A percentile compares a stretch with the other conserved stretches of the same genome.
Conservation (phyloP, 2,329 filamentous ascomycete species). For the Hymenoscyphus albidus region DNA sequence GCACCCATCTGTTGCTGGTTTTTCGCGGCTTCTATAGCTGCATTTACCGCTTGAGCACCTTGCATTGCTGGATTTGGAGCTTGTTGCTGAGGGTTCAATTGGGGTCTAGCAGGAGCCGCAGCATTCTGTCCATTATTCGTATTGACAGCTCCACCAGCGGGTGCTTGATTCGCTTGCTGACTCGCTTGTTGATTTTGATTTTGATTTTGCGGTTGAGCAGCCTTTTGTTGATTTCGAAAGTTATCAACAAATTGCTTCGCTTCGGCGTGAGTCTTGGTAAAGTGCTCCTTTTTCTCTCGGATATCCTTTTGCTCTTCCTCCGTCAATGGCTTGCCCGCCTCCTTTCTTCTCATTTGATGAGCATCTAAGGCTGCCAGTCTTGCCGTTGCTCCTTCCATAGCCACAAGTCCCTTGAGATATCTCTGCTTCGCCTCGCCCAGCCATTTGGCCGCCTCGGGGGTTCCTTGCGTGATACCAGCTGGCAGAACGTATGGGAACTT, state of each 20-base stretch:
- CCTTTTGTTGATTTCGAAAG: constrained; percentile 40
- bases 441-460: constrained; percentile 46
- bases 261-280: constrained; percentile 44
- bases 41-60: constrained; percentile 35
- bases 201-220: constrained; percentile 26
- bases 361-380: constrained; percentile 43
- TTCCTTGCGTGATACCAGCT: constrained; percentile 39
- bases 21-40: constrained; percentile 34
- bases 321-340: constrained; percentile 42
- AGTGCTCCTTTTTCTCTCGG: constrained; percentile 42
- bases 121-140: constrained; percentile 14
- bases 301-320: constrained; percentile 47
- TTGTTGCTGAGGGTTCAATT: constrained; percentile 30
- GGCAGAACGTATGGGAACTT: constrained; percentile 47
- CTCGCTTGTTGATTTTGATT: constrained; percentile 25
- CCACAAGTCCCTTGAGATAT: constrained; percentile 46
- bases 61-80: constrained; percentile 30
- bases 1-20: constrained; percentile 33
- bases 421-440: constrained; percentile 44
- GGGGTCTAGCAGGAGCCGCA: constrained; percentile 28
- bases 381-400: constrained; percentile 46
- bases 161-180: constrained; percentile 25
- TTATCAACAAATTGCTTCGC: constrained; percentile 46
- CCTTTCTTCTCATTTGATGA: constrained; percentile 41
- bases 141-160: constrained; percentile 12